Evolutionary conservation across 2,329 filamentous ascomycete genomes (phyloP).

Genomic region (Aspergillus sp.): DNA sequence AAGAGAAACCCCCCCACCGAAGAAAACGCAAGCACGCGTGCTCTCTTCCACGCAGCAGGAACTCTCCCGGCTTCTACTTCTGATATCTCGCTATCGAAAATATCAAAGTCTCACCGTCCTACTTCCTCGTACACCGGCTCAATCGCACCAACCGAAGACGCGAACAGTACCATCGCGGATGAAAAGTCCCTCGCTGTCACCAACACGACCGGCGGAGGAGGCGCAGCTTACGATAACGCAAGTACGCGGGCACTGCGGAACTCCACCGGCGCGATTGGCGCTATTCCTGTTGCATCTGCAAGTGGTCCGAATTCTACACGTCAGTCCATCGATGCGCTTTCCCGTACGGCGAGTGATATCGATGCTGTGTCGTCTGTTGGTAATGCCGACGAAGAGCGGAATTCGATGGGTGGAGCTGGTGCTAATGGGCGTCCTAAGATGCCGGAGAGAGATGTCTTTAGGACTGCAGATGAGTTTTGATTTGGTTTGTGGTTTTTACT

Average conservation of each 20-base stretch:
- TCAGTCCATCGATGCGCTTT: constrained; percentile 20
- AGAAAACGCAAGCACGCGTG: constrained; percentile 29
- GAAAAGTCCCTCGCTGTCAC: constrained; percentile 17
- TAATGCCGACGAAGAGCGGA: background rate
- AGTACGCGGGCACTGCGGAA: constrained; percentile 25
- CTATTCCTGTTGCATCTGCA: background rate
- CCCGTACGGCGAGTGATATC: constrained; percentile 5
- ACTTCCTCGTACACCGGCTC: constrained; percentile 20
- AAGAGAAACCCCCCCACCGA: constrained; percentile 13
- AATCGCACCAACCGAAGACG: constrained; percentile 24
- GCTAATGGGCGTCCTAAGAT: constrained; percentile 17
- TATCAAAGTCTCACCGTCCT: constrained; percentile 12
- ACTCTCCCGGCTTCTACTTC: constrained; percentile 16
- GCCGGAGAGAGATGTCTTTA: constrained; percentile 24
- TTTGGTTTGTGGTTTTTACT: background rate
- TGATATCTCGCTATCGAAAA: constrained; percentile 13
- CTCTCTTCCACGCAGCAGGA: constrained; percentile 23
- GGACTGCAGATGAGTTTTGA: constrained; percentile 19
- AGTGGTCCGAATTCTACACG: constrained; percentile 1
- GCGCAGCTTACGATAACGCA: constrained; percentile 15
- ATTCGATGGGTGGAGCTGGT: constrained; percentile 1
- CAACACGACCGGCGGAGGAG: background rate
- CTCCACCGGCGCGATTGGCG: constrained; percentile 21
- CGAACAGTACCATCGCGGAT: constrained; percentile 22
- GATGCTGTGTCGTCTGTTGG: constrained; percentile 6